Evolutionary conservation across 75 land plant genomes (phyloP), one percentile per base, ranked within the genome.

Genomic region (Pinus taeda): DNA sequence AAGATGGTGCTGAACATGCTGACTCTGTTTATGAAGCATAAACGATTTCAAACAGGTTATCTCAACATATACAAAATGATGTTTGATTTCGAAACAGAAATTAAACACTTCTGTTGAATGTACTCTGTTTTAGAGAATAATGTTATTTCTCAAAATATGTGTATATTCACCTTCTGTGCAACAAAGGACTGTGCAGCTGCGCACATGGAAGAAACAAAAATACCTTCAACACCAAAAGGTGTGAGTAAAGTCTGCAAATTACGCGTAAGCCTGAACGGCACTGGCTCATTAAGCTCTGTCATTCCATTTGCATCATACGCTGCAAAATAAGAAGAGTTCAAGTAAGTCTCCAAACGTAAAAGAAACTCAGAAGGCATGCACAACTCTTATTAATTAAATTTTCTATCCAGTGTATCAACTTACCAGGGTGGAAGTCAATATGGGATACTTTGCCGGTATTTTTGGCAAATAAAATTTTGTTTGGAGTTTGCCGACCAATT

Each of bases 401-500:
- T 59, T 22, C 22, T 59, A 59, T 20, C 4, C 6, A 59, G n/a
- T n/a, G 60, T 45, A 59, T 59, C n/a, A 49, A 30, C 79, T 75
- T 80, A 90, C 90, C 88, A 76, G 99, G 99, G 83, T 93, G 97
- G 70, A 96, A 93, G 77, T 93, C 99, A 65, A 83, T 89, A 45
- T 96, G 99, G 76, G 93, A 94, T 55, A 94, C 92, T 80, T 92
- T 94, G 65, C 99, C 99, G 6, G 95, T 96, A 77, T 94, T 96
- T 79, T 92, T 93, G 3, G 99, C 97, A 85, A 96, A 96, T 39
- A 94, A 81, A 60, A 92, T 94, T 78, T 96, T 96, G 75, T 94
- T 96, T 24, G 97, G 99, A 21, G 99, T 86, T 39, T 97, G 83
- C 26, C 97, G 95, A 53, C 99, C 97, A 73, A 96, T 96, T 60